Base-by-base conservation (phyloP, 176 grass and related monocot genomes). In the Lolium rigidum region DNA sequence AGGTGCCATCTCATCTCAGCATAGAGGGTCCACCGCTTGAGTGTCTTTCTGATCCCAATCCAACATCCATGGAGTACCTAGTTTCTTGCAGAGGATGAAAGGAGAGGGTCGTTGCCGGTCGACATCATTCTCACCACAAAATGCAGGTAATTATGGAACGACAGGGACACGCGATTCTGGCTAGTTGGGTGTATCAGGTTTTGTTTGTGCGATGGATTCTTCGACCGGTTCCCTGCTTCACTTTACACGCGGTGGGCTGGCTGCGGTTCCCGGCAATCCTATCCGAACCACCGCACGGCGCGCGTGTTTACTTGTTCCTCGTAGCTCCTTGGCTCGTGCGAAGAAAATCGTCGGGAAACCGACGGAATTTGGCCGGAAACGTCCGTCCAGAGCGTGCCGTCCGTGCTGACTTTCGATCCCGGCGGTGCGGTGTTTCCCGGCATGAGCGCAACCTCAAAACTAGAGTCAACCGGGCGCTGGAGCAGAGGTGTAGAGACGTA, bases 381-480 rank as follows among this genome's bases (percentile, higher is more conserved):
- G 63, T 66, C 12, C 13, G 57, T 21, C 56, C 54, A 57, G 57
- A 60, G 17, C 9, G 24, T 12, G 61, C 46, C 31, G 31, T 9
- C 46, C 21, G 21, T 24, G 74, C 62, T 78, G 80, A 88, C 60
- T 51, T 50, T 54, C 59, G 59, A 62, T 31, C 20, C 2, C 57
- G 57, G 7, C 57, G 44, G 25, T 0, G 2, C 39, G 6, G 17
- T 55, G 82, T 89, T 89, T 89, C 82, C 87, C 82, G 48, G 82
- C 77, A 85, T 35, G 17, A 44, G 41, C 41, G 7, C 41, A 44
- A 8, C 41, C 6, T 44, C 41, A 44, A 44, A 44, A 44, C 41
- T 8, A 44, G 6, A 8, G 41, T 44, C 5, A 44, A 44, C 5
- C 41, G 41, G 6, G 41, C 41, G 41, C 41, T 7, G 55, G 55